These are phyloP conservation scores for Elaeagnus macrophylla DNA, from an alignment of 306 rosid species.

Conservation along the genomic window DNA sequence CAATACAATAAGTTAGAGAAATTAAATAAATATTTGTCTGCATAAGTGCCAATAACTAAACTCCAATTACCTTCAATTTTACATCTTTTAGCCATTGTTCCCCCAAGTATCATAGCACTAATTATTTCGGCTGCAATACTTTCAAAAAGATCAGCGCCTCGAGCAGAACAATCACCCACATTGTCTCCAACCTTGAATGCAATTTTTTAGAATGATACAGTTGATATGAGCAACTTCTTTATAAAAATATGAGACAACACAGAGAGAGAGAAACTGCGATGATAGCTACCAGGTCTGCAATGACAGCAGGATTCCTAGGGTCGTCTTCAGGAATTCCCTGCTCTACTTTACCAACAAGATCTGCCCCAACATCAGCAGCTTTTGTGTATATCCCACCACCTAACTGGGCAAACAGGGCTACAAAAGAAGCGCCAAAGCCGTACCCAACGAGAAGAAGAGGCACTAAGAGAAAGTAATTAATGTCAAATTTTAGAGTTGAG, in stretches of 20 bases:
- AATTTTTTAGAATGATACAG: constrained; percentile 10
- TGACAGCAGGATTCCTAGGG: constrained; percentile 97
- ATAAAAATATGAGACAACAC: not conserved
- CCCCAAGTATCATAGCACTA: constrained; percentile 99
- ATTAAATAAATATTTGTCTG: not conserved
- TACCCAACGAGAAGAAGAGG: constrained; percentile 99
- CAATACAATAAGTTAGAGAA: not conserved
- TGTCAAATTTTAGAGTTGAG: not conserved
- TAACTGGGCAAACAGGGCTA: constrained; percentile 92
- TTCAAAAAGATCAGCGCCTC: constrained; percentile 99
- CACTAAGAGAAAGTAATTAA: constrained; percentile 44
- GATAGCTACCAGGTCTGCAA: constrained; percentile 76
- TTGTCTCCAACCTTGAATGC: constrained; percentile 86
- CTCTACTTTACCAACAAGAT: constrained; percentile 97
- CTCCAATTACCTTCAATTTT: constrained; percentile 68
- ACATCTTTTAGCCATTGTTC: constrained; percentile 90
- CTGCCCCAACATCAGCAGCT: constrained; percentile 99
- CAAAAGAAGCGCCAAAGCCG: constrained; percentile 98
- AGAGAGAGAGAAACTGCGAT: not conserved
- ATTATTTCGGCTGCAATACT: constrained; percentile 98
- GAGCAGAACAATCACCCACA: constrained; percentile 98
- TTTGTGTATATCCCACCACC: constrained; percentile 98
- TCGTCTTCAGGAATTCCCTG: constrained; percentile 99
- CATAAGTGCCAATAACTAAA: not conserved
- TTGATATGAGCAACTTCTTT: constrained; percentile 7